A percentile compares a stretch with the other conserved stretches of the same genome.
Conservation (phyloP, 805 yeast species). For the fission yeast (Schizosaccharomyces pombe) region DNA sequence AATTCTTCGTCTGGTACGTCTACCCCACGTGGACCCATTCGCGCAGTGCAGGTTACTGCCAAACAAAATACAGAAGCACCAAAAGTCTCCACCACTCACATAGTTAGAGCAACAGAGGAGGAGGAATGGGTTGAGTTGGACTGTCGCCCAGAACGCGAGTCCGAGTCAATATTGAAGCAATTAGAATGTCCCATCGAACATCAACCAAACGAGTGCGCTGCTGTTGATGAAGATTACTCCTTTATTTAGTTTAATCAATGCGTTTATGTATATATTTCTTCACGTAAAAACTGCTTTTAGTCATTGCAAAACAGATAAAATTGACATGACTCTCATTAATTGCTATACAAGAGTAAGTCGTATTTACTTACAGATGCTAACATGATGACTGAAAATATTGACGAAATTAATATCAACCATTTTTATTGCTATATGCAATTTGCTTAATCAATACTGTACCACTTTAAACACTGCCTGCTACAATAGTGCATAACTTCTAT, state of each 20-base stretch:
- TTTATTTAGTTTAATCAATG: not conserved
- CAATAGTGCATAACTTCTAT: too few relatives aligned
- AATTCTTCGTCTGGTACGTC: not conserved
- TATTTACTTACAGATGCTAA: too few relatives aligned
- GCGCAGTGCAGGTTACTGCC: not conserved
- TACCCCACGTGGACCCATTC: not conserved
- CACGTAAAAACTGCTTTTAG: too few relatives aligned
- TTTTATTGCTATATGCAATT: too few relatives aligned
- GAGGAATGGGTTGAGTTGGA: not conserved
- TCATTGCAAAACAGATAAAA: too few relatives aligned
- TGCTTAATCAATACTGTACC: too few relatives aligned
- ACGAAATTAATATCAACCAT: too few relatives aligned
- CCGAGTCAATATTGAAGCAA: not conserved
- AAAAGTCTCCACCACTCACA: not conserved
- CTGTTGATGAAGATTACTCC: not conserved
- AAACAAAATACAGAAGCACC: slow-evolving; percentile 1
- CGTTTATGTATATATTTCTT: too few relatives aligned
- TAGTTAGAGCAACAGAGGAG: not conserved
- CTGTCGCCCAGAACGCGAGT: not conserved
- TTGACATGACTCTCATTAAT: too few relatives aligned
- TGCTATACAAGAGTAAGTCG: too few relatives aligned
- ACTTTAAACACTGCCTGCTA: too few relatives aligned
- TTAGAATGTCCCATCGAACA: not conserved
- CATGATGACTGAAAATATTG: too few relatives aligned
- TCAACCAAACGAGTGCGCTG: not conserved